These are phyloP conservation scores for Daldinia vernicosa DNA, from an alignment of 495 filamentous ascomycete genomes.

Conservation along the genomic window DNA sequence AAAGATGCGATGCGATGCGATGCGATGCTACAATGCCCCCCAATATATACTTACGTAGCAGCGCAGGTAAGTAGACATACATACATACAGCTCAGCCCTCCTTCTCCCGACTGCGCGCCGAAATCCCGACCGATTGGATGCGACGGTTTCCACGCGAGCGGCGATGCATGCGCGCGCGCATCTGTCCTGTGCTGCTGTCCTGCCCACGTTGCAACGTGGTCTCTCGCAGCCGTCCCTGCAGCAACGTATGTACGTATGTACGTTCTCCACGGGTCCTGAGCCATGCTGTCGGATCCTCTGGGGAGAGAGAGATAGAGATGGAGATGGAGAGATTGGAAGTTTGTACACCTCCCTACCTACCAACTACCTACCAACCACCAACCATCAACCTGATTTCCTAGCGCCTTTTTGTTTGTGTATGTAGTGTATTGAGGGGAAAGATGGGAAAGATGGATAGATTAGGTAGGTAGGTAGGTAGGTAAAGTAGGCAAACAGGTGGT, in stretches of 20 bases:
- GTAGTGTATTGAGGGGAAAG: neutral
- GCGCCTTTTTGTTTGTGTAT: neutral
- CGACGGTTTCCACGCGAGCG: slow-evolving; percentile 32
- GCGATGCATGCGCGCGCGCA: slow-evolving; percentile 15
- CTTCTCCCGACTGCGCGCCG: slow-evolving; percentile 26
- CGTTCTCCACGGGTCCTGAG: slow-evolving; percentile 35
- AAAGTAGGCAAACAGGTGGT: neutral
- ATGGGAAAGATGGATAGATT: neutral
- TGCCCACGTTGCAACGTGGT: slow-evolving; percentile 43
- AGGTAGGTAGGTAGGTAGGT: too few relatives aligned
- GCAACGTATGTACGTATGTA: slow-evolving; percentile 7
- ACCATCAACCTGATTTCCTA: neutral
- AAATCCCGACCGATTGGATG: slow-evolving; percentile 40
- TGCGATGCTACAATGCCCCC: neutral
- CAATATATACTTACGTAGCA: neutral
- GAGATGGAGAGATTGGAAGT: neutral
- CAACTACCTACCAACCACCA: neutral
- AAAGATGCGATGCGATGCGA: slow-evolving; percentile 21
- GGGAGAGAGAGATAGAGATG: neutral
- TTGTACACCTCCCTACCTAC: neutral
- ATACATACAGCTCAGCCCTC: neutral
- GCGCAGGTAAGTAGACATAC: neutral
- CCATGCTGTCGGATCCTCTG: slow-evolving; percentile 33
- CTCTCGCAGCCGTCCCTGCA: slow-evolving; percentile 36
- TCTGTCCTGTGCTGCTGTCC: slow-evolving; percentile 5